These are phyloP conservation scores for Puccinellia tenuiflora DNA, from an alignment of 176 grass and related monocot species.

Conservation along the genomic window DNA sequence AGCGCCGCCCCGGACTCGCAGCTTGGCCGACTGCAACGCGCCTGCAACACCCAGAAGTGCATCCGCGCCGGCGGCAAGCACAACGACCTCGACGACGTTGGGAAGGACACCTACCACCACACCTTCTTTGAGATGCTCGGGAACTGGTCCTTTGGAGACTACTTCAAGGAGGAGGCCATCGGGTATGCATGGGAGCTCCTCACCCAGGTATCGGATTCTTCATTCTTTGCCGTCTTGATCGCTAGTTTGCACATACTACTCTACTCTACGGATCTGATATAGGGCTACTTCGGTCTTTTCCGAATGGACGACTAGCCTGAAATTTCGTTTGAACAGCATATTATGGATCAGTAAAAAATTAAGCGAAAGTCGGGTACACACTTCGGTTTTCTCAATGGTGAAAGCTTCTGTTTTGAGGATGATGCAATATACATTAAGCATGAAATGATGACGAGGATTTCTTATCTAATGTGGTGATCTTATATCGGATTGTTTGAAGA, in stretches of 20 bases:
- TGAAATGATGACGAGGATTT: neutral
- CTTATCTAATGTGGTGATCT: neutral
- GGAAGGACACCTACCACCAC: conserved; percentile 97
- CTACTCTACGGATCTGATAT: neutral
- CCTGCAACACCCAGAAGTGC: conserved; percentile 92
- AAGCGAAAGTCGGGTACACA: neutral
- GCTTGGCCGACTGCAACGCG: conserved; percentile 52
- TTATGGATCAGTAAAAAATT: neutral
- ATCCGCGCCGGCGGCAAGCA: conserved; percentile 95
- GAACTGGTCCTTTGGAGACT: conserved; percentile 93
- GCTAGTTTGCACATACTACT: neutral
- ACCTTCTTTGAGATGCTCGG: conserved; percentile 99
- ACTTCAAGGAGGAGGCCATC: conserved; percentile 95
- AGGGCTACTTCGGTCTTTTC: neutral
- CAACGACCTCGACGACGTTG: conserved; percentile 98
- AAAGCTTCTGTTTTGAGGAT: conserved; percentile 19
- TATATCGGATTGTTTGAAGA: neutral
- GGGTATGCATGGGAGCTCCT: conserved; percentile 93
- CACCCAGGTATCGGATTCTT: conserved; percentile 41
- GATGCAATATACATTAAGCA: neutral
- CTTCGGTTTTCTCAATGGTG: neutral
- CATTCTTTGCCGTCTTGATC: neutral
- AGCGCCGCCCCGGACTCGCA: conserved; percentile 59
- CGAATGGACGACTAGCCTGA: neutral
- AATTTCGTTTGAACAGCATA: neutral